Base-by-base conservation (phyloP, 805 yeast genomes). In the Priceomyces fermenticarens region DNA sequence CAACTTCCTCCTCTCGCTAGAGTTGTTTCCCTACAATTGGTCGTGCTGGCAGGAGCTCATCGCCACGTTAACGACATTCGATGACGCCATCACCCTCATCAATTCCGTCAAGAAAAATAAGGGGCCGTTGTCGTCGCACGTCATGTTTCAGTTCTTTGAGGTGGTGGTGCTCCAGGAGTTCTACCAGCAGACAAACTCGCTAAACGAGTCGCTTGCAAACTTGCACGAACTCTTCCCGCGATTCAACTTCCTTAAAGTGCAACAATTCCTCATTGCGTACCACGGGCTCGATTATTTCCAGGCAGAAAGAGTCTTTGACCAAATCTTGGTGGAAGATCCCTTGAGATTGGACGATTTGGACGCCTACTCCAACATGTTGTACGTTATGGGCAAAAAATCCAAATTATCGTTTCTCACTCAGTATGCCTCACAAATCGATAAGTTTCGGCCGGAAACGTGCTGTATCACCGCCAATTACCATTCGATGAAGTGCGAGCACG, bases 401-500 rank as follows among this genome's bases (percentile, higher is more conserved):
- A 90, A 93, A 58, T 70, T 93, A 17, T 83, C 97, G 15, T 87
- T 77, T 50, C 62, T 93, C 36, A 97, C 98, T 1, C 97, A 90
- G 55, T 77, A 83, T 56, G 87, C 95, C 0, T 75, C 85, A 0
- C 80, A 80, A 36, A 78, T 89, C 8, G 97, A 93, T 62, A 83
- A 80, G 55, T 88, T 87, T 58, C 73, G 97, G 39, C 90, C 97
- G 0, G 99, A 93, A 58, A 86, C 97, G 1, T 90, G 97, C 62
- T 89, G 97, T 55, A 85, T 93, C 16, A 73, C 90, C 17, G 99
- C 97, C 2, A 93, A 93, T 62, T 91, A 88, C 63, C 90, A 90
- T 61, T 86, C 96, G 28, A 75, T 93, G 61, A 82, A 85, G 51
- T 87, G 89, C 46, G 96, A 93, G 52, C 99, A 93, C 62, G 97